Conservation (phyloP, 2,329 filamentous ascomycete genomes). For the Diplodia sapinea region DNA sequence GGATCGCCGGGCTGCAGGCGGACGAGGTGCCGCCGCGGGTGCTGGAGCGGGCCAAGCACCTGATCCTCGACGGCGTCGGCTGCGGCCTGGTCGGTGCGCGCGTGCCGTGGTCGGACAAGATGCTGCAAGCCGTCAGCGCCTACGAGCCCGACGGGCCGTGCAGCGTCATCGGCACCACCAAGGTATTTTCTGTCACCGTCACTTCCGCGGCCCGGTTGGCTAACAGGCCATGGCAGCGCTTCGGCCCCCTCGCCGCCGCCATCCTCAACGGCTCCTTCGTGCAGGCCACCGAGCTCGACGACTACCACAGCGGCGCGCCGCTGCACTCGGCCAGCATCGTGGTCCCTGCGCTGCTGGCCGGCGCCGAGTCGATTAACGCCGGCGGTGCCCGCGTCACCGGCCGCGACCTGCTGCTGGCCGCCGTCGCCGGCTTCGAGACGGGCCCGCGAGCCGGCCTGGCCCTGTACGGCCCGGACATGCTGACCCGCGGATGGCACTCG, state of each 20-base stretch:
- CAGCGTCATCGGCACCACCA: constrained; percentile 14
- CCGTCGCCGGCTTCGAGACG: constrained; percentile 50
- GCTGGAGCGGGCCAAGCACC: constrained; percentile 48
- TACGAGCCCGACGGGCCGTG: constrained; percentile 15
- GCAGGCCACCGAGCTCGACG: constrained; percentile 54
- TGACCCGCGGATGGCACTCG: constrained; percentile 51
- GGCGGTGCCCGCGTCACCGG: constrained; percentile 33
- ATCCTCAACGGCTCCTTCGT: constrained; percentile 53
- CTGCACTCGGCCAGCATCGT: constrained; percentile 49
- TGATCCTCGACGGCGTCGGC: constrained; percentile 53
- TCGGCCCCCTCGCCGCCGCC: constrained; percentile 46
- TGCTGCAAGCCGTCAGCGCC: constrained; percentile 41
- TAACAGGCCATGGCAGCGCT: background rate
- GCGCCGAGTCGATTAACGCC: constrained; percentile 33
- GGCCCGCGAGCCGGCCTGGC: constrained; percentile 48
- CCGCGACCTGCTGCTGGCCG: constrained; percentile 44
- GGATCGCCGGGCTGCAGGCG: constrained; percentile 9
- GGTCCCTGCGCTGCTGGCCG: constrained; percentile 51
- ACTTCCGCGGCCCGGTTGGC: no score
- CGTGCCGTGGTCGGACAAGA: constrained; percentile 50
- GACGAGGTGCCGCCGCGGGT: constrained; percentile 44
- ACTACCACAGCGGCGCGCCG: constrained; percentile 51
- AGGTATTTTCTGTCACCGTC: constrained; percentile 27
- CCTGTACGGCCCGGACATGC: constrained; percentile 48
- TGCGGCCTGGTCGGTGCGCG: constrained; percentile 51